Conservation (phyloP, 345 rosid genomes). For the Balakata baccata region DNA sequence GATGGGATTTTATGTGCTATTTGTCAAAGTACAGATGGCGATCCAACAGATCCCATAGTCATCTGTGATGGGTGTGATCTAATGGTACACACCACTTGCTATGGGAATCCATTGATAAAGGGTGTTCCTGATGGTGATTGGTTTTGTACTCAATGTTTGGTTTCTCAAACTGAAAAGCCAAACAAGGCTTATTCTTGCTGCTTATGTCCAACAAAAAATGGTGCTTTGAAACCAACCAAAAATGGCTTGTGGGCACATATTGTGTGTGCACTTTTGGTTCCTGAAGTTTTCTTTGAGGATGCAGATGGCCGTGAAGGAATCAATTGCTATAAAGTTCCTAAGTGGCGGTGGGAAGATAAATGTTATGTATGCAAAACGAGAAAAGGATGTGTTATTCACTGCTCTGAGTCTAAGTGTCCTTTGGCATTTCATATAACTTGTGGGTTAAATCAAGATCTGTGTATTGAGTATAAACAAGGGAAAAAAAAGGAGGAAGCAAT, state of each 20-base stretch:
- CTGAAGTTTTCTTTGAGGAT: slow-evolving; percentile 81
- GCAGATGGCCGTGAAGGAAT: slow-evolving; percentile 83
- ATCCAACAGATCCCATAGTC: slow-evolving; percentile 83
- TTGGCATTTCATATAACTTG: slow-evolving; percentile 81
- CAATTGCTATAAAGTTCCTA: slow-evolving; percentile 56
- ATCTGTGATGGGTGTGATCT: slow-evolving; percentile 94
- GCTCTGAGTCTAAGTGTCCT: slow-evolving; percentile 78
- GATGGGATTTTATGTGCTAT: slow-evolving; percentile 83
- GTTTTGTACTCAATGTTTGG: slow-evolving; percentile 60
- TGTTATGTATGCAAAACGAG: slow-evolving; percentile 61
- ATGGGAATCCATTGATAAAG: slow-evolving; percentile 65
- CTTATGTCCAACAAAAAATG: slow-evolving; percentile 53
- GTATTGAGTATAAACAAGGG: slow-evolving; percentile 70
- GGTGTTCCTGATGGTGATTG: slow-evolving; percentile 84
- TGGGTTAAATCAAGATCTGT: slow-evolving; percentile 70
- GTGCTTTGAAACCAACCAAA: slow-evolving; percentile 59
- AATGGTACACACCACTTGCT: slow-evolving; percentile 88
- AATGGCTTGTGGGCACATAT: slow-evolving; percentile 78
- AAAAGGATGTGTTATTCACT: slow-evolving; percentile 69
- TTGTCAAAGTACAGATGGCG: slow-evolving; percentile 93
- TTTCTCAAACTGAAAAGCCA: slow-evolving; percentile 10
- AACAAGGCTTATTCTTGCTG: slow-evolving; percentile 44
- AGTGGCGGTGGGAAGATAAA: slow-evolving; percentile 53
- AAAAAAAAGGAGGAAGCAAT: slow-evolving; percentile 55
- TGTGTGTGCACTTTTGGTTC: slow-evolving; percentile 73